These are phyloP conservation scores for Mycena galopus DNA, from an alignment of 768 basidiomycete genomes.

Conservation along the genomic window DNA sequence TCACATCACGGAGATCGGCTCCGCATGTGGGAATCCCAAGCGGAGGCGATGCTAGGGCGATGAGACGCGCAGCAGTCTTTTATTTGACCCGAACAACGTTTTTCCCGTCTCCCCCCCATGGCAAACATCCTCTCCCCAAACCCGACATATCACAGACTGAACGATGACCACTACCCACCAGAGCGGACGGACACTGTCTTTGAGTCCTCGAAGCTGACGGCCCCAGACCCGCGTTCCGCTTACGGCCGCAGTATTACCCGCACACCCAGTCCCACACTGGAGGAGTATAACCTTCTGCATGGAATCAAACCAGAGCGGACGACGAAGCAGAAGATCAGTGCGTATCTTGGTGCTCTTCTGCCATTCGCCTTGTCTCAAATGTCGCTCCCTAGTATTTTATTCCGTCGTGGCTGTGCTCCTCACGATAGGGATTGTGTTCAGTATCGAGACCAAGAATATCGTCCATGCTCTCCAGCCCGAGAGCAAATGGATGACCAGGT, in stretches of 20 bases:
- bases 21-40: too few relatives aligned
- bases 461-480: conserved; percentile 62
- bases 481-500: conserved; percentile 62
- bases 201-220: conserved; percentile 1
- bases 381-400: conserved; percentile 36
- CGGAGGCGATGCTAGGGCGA: too few relatives aligned
- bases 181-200: background rate
- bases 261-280: conserved; percentile 55
- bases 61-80: too few relatives aligned
- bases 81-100: too few relatives aligned
- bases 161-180: background rate
- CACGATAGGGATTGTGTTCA: conserved; percentile 51
- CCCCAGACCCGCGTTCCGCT: background rate
- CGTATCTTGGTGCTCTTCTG: background rate
- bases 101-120: too few relatives aligned
- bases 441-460: conserved; percentile 59
- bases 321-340: conserved; percentile 15
- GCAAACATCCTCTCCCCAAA: too few relatives aligned
- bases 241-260: conserved; percentile 31
- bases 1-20: too few relatives aligned
- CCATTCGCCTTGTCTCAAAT: background rate
- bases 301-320: conserved; percentile 31
- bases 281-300: conserved; percentile 45
- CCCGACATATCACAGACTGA: too few relatives aligned
- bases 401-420: conserved; percentile 46